A percentile compares a stretch with the other conserved stretches of the same genome.
phyloP scores from a whole-genome alignment of 2,329 filamentous ascomycete genomes.

The Sclerotinia spermophila region DNA sequence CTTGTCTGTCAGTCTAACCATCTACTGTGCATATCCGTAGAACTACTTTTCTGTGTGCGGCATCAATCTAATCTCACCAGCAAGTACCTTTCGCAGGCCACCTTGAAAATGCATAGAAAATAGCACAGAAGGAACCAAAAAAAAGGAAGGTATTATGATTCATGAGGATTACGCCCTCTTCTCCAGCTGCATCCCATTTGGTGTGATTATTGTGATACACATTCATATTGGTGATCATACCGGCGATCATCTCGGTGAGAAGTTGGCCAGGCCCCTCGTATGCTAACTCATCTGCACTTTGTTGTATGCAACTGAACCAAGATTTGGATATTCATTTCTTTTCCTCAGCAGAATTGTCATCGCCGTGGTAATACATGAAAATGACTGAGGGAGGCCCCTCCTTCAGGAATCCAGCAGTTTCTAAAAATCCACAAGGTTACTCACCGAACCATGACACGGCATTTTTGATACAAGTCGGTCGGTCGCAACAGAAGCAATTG shows the following conservation, averaged over 20 bases:
- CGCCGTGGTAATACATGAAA: background rate
- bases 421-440: background rate
- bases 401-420: background rate
- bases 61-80: background rate
- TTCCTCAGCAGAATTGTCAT: background rate
- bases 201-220: slow-evolving; percentile 1
- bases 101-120: background rate
- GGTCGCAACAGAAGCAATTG: background rate
- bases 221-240: slow-evolving; percentile 5
- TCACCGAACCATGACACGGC: slow-evolving; percentile 9
- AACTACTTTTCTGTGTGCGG: background rate
- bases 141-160: slow-evolving; percentile 8
- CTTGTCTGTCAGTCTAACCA: background rate
- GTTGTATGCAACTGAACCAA: slow-evolving; percentile 10
- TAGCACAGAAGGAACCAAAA: background rate
- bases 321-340: background rate
- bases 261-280: slow-evolving; percentile 9
- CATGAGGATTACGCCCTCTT: background rate
- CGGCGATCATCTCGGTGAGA: slow-evolving; percentile 14
- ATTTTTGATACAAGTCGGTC: background rate
- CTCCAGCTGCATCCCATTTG: background rate
- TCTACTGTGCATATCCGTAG: slow-evolving; percentile 9
- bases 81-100: background rate
- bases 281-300: slow-evolving; percentile 12
- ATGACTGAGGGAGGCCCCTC: background rate